A percentile compares a stretch with the other conserved stretches of the same genome.
These are phyloP conservation scores for Nidularia pulvinata DNA, from an alignment of 768 basidiomycete species.

Conservation along the genomic window DNA sequence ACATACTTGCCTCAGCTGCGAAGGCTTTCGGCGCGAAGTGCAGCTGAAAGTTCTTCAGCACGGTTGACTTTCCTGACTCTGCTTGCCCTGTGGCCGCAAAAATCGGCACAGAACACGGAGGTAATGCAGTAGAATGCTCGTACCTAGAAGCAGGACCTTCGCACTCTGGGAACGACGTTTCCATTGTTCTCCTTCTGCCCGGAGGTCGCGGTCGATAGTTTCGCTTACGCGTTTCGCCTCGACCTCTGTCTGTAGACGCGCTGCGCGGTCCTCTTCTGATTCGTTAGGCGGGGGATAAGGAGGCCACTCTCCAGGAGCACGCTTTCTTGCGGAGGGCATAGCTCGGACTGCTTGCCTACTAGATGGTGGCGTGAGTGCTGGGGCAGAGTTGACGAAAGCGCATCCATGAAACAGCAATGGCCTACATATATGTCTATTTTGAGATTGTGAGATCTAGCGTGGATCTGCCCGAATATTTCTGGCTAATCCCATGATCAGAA, in stretches of 20 bases:
- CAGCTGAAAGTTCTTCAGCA: conserved; percentile 67
- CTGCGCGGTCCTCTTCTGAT: conserved; percentile 35
- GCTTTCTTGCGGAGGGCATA: background rate
- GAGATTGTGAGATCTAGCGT: no score
- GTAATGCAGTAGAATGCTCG: conserved; percentile 9
- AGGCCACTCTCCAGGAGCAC: conserved; percentile 15
- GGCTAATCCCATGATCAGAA: no score
- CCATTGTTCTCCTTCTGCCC: conserved; percentile 38
- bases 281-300: conserved; percentile 28
- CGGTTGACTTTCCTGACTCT: conserved; percentile 69
- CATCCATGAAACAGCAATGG: no score
- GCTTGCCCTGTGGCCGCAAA: conserved; percentile 47
- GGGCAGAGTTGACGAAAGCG: no score
- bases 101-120: background rate
- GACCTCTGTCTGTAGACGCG: conserved; percentile 38
- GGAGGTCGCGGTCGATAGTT: conserved; percentile 52
- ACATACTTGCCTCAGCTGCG: conserved; percentile 41
- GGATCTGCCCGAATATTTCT: no score
- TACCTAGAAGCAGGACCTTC: conserved; percentile 60
- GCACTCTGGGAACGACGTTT: conserved; percentile 34
- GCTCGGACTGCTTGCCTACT: background rate
- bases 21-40: conserved; percentile 61
- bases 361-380: no score
- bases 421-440: no score
- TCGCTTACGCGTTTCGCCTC: conserved; percentile 55